phyloP scores from a whole-genome alignment of 164 flowering plant species.

The Paratinospora sagittata region DNA sequence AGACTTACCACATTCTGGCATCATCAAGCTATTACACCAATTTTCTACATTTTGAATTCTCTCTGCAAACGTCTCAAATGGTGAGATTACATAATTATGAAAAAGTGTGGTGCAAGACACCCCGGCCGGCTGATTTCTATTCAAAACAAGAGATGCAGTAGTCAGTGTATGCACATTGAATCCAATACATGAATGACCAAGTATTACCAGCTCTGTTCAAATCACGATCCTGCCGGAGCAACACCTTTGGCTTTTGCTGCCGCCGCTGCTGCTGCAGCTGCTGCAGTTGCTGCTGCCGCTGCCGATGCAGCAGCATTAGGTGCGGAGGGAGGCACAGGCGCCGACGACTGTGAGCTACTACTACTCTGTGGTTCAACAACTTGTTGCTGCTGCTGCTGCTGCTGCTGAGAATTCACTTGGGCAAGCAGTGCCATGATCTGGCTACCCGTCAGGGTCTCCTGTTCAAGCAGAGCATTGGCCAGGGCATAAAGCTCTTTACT shows the following conservation, averaged over 20 bases:
- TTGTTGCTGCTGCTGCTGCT: conserved; percentile 34
- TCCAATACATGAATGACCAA: conserved; percentile 2
- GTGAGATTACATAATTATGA: conserved; percentile 6
- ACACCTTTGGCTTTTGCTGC: conserved; percentile 72
- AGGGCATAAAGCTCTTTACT: conserved; percentile 78
- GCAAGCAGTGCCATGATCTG: conserved; percentile 75
- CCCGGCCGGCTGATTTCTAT: conserved; percentile 2
- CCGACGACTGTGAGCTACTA: conserved; percentile 44
- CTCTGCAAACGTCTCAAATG: conserved; percentile 1
- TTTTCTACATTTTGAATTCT: conserved; percentile 2
- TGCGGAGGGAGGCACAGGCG: conserved; percentile 48
- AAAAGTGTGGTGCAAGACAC: background rate
- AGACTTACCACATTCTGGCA: background rate
- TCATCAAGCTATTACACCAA: background rate
- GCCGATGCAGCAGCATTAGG: conserved; percentile 66
- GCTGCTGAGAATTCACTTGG: conserved; percentile 43
- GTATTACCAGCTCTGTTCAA: conserved; percentile 10
- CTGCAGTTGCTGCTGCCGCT: conserved; percentile 72
- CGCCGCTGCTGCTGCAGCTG: conserved; percentile 56
- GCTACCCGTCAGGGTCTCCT: conserved; percentile 75
- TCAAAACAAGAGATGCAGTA: background rate
- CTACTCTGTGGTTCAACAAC: conserved; percentile 30
- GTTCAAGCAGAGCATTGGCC: conserved; percentile 83
- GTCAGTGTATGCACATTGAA: conserved; percentile 33
- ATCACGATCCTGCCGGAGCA: conserved; percentile 73